Conservation (phyloP, 2,329 filamentous ascomycete species). For the Aspergillus latus region DNA sequence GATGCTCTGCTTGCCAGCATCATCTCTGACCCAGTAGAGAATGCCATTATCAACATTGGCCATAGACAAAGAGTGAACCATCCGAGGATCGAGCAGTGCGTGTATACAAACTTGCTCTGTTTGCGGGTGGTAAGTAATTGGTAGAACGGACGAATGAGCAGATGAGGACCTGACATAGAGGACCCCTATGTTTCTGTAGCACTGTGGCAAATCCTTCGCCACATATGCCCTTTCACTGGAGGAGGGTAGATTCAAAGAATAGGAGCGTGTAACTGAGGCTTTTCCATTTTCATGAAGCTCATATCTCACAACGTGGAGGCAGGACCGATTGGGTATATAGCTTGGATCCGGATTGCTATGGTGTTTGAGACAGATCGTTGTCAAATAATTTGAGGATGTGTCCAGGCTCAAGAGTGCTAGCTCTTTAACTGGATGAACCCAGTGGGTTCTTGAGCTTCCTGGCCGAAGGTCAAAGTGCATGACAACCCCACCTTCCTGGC, state of each 20-base stretch:
- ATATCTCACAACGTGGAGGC: constrained; percentile 18
- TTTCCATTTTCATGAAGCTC: not conserved
- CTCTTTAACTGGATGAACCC: constrained; percentile 6
- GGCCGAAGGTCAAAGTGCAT: constrained; percentile 27
- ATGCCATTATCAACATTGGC: constrained; percentile 16
- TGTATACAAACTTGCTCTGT: constrained; percentile 17
- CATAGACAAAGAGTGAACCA: constrained; percentile 10
- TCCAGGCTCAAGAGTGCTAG: constrained; percentile 21
- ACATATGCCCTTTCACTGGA: not conserved
- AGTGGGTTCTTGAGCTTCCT: constrained; percentile 15
- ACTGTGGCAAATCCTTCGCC: not conserved
- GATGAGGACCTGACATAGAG: constrained; percentile 1
- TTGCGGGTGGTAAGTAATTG: constrained; percentile 14
- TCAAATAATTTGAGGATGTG: constrained; percentile 19
- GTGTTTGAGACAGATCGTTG: constrained; percentile 18
- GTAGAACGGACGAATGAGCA: constrained; percentile 3
- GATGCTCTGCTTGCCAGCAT: constrained; percentile 19
- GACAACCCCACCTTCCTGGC: constrained; percentile 12
- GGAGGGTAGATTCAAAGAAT: constrained; percentile 8
- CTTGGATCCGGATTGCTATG: not conserved
- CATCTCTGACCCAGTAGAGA: constrained; percentile 22
- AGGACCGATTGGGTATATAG: not conserved
- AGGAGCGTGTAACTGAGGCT: not conserved
- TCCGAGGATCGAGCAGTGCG: constrained; percentile 4
- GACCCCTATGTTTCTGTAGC: constrained; percentile 14